phyloP scores from a whole-genome alignment of 1,139 yeast genomes.

The Lodderomyces beijingensis region DNA sequence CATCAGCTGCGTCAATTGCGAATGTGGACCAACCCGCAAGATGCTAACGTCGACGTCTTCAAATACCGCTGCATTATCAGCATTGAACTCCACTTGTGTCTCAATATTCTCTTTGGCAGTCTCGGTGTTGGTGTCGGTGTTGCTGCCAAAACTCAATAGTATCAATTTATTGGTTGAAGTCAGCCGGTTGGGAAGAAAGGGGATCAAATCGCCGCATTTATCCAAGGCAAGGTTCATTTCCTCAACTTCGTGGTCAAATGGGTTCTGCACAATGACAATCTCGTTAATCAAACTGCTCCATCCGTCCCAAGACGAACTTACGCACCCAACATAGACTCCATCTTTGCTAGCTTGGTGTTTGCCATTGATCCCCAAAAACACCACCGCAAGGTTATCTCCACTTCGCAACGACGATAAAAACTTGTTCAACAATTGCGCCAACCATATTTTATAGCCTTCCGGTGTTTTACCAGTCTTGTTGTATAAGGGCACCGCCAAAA shows the following conservation, averaged over 20 bases:
- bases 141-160: constrained; percentile 16
- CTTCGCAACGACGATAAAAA: constrained; percentile 29
- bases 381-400: constrained; percentile 51
- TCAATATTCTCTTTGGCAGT: not conserved
- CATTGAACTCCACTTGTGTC: too few species aligned
- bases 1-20: constrained; percentile 10
- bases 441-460: constrained; percentile 25
- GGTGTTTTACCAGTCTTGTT: constrained; percentile 26
- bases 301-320: constrained; percentile 50
- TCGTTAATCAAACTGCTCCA: constrained; percentile 48
- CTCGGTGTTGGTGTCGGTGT: not conserved
- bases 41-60: constrained; percentile 20
- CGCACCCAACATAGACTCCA: constrained; percentile 56
- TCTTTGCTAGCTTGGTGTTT: constrained; percentile 25
- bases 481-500: constrained; percentile 43
- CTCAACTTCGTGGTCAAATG: constrained; percentile 16
- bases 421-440: constrained; percentile 24
- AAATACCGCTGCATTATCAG: too few species aligned
- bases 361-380: constrained; percentile 50
- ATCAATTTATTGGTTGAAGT: constrained; percentile 25
- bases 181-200: constrained; percentile 21
- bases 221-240: constrained; percentile 26
- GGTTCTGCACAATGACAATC: constrained; percentile 29
- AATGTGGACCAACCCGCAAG: constrained; percentile 20
- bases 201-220: constrained; percentile 28